These are phyloP conservation scores for Backusella tuberculispora DNA, from an alignment of 192 early-diverging fungal species.

Conservation along the genomic window DNA sequence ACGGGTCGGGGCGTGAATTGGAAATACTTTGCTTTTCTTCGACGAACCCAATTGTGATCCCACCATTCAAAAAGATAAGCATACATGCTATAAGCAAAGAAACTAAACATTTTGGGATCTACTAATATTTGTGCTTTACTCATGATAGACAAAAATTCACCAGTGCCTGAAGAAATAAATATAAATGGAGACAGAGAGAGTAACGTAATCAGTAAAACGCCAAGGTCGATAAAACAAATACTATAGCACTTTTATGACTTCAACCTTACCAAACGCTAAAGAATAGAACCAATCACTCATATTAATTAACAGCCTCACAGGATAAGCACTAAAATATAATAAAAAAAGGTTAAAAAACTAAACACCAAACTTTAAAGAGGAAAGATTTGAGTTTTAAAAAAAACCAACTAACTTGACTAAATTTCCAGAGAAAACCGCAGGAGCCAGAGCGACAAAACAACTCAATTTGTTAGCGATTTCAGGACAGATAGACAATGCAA, in stretches of 20 bases:
- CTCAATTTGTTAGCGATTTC: constrained; percentile 79
- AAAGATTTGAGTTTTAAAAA: background rate
- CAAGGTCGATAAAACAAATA: no score
- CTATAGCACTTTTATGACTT: background rate
- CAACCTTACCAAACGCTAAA: constrained; percentile 21
- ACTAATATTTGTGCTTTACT: constrained; percentile 31
- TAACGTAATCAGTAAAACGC: no score
- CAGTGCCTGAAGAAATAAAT: constrained; percentile 6
- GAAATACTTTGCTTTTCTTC: constrained; percentile 50
- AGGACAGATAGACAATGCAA: constrained; percentile 80
- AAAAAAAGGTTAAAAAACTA: constrained; percentile 2
- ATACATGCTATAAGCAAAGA: constrained; percentile 55
- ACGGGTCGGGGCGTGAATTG: constrained; percentile 56
- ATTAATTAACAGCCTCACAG: constrained; percentile 16
- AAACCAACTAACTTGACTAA: background rate
- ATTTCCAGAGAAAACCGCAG: constrained; percentile 52
- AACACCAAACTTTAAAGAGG: background rate
- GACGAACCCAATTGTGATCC: constrained; percentile 49
- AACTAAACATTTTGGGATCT: constrained; percentile 36
- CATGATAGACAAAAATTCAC: constrained; percentile 52
- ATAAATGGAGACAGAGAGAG: background rate
- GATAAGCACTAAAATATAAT: constrained; percentile 18
- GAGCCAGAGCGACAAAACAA: constrained; percentile 89
- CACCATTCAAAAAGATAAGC: constrained; percentile 56
- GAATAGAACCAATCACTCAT: constrained; percentile 7